Conservation (phyloP, 2,329 filamentous ascomycete genomes). For the Karstenula rhodostoma region DNA sequence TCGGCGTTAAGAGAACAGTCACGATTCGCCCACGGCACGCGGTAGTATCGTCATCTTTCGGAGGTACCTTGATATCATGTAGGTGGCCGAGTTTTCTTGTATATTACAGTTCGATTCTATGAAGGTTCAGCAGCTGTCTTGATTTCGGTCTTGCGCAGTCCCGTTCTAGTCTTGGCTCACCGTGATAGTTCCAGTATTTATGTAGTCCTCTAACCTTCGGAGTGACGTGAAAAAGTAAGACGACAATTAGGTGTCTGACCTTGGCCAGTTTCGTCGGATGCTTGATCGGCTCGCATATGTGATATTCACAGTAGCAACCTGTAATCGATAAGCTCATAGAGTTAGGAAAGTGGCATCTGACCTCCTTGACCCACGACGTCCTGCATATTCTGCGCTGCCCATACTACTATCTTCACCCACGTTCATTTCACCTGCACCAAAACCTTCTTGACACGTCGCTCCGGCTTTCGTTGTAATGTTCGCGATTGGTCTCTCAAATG, state of each 20-base stretch:
- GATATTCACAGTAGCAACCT: too few species aligned
- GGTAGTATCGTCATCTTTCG: conserved; percentile 17
- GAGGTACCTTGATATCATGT: neutral
- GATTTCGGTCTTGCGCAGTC: neutral
- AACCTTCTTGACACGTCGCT: neutral
- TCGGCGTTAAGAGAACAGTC: conserved; percentile 33
- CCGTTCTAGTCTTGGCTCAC: neutral
- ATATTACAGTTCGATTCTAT: neutral
- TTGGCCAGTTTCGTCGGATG: too few species aligned
- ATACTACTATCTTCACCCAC: neutral
- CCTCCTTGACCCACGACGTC: neutral
- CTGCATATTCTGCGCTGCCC: neutral
- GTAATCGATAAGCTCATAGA: too few species aligned
- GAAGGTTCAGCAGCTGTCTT: too few species aligned
- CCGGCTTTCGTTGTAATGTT: neutral
- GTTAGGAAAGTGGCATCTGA: too few species aligned
- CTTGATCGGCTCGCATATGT: too few species aligned
- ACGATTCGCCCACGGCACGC: neutral
- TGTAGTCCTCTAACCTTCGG: neutral
- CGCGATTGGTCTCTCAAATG: neutral
- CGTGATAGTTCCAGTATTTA: neutral
- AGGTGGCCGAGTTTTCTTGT: neutral
- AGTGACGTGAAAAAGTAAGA: too few species aligned
- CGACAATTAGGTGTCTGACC: too few species aligned
- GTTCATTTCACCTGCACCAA: neutral